Evolutionary conservation across 2,329 filamentous ascomycete species (phyloP).

Genomic region (Aspergillus sp.): DNA sequence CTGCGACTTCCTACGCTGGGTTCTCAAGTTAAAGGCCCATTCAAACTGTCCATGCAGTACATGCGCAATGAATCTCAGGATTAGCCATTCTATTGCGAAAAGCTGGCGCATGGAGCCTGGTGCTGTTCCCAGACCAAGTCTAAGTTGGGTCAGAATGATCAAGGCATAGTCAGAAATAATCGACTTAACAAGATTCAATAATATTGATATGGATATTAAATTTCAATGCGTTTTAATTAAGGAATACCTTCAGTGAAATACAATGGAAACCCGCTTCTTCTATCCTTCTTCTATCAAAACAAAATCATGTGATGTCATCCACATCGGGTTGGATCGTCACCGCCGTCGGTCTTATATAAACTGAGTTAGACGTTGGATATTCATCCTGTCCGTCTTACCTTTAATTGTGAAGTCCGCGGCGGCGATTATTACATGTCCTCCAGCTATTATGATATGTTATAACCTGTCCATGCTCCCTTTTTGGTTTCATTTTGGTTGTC

Average conservation of each 20-base stretch:
- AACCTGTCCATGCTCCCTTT: constrained; percentile 14
- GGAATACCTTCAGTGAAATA: no score
- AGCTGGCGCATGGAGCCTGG: background rate
- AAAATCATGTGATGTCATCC: constrained; percentile 24
- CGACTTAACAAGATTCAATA: no score
- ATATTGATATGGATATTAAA: no score
- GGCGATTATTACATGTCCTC: constrained; percentile 7
- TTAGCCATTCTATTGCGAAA: no score
- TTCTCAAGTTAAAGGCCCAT: background rate
- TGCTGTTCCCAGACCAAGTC: background rate
- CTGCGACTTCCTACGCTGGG: background rate
- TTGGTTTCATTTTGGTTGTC: constrained; percentile 19
- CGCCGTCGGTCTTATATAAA: constrained; percentile 9
- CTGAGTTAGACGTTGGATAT: background rate
- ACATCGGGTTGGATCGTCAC: constrained; percentile 9
- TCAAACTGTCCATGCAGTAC: background rate
- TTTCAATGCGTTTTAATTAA: no score
- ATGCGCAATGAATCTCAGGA: background rate
- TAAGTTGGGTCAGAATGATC: no score
- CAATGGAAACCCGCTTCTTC: no score
- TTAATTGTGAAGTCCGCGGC: constrained; percentile 1
- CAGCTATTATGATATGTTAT: constrained; percentile 15
- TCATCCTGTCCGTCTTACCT: background rate
- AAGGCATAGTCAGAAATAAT: no score
- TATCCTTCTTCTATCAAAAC: background rate